Percentiles rank a stretch among this genome's conserved stretches.
Conservation (phyloP, 2,329 filamentous ascomycete genomes). For the Ophiostoma ulmi region DNA sequence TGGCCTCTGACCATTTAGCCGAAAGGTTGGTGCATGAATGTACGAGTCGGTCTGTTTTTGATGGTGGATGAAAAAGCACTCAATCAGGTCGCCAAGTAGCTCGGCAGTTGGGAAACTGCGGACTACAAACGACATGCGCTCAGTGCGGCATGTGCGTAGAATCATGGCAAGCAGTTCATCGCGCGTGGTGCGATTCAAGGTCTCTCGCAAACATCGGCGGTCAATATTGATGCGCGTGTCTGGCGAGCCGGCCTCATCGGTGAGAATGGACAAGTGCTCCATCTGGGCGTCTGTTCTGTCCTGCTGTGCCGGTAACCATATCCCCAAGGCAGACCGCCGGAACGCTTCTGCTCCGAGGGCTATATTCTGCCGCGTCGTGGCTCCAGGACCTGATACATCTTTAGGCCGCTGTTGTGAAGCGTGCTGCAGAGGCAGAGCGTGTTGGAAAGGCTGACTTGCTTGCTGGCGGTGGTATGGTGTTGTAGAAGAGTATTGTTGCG, state of each 20-base stretch:
- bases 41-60: conserved; percentile 53
- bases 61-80: conserved; percentile 55
- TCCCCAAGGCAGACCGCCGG: conserved; percentile 48
- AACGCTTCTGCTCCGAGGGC: conserved; percentile 40
- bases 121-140: conserved; percentile 48
- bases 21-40: conserved; percentile 58
- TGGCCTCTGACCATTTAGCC: conserved; percentile 49
- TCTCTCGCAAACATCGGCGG: conserved; percentile 36
- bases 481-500: not conserved
- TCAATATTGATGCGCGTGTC: conserved; percentile 38
- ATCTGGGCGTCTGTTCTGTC: conserved; percentile 45
- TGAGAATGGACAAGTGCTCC: conserved; percentile 42
- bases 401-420: not conserved
- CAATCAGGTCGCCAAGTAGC: conserved; percentile 55
- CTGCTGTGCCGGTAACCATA: conserved; percentile 46
- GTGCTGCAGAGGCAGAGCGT: not conserved
- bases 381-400: not conserved
- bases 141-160: conserved; percentile 50
- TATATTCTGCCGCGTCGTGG: conserved; percentile 15
- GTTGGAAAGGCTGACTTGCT: not conserved
- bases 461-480: not conserved
- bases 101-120: conserved; percentile 59
- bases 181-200: conserved; percentile 44
- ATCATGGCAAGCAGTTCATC: conserved; percentile 62
- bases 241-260: conserved; percentile 36